phyloP scores from a whole-genome alignment of 1,139 yeast species.

The Saccharomyces hybrid region DNA sequence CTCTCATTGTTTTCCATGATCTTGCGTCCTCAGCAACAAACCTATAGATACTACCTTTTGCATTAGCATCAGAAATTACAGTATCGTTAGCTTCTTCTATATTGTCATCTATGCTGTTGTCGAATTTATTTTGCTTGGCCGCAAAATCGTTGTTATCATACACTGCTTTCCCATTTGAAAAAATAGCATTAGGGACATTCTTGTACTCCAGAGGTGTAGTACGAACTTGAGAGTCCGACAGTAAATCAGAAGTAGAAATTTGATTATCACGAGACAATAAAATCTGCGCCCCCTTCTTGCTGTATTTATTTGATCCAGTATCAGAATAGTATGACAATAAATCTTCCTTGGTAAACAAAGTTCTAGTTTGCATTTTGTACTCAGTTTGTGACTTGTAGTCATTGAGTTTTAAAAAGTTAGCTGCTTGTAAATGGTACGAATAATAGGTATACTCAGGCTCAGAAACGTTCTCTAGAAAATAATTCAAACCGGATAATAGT shows the following conservation, averaged over 20 bases:
- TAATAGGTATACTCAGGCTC: slow-evolving; percentile 22
- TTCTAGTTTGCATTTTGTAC: slow-evolving; percentile 12
- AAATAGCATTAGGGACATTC: neutral
- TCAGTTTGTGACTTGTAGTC: slow-evolving; percentile 25
- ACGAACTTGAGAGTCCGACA: slow-evolving; percentile 12
- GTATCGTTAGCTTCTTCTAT: neutral
- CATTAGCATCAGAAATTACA: neutral
- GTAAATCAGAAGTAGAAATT: slow-evolving; percentile 20
- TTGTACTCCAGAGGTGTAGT: slow-evolving; percentile 5
- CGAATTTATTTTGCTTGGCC: slow-evolving; percentile 1
- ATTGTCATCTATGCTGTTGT: slow-evolving; percentile 3
- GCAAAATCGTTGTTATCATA: slow-evolving; percentile 1
- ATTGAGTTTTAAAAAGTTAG: slow-evolving; percentile 21
- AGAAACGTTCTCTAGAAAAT: slow-evolving; percentile 18
- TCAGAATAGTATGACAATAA: slow-evolving; percentile 29
- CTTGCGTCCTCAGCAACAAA: slow-evolving; percentile 17
- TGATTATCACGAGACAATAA: slow-evolving; percentile 17
- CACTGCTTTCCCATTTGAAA: neutral
- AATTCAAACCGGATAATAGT: slow-evolving; percentile 28
- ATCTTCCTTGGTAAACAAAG: slow-evolving; percentile 24
- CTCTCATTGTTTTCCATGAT: slow-evolving; percentile 22
- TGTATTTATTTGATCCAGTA: slow-evolving; percentile 22
- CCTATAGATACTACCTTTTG: slow-evolving; percentile 6
- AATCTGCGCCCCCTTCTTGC: slow-evolving; percentile 26
- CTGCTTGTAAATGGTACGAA: slow-evolving; percentile 27